A percentile compares a stretch with the other conserved stretches of the same genome.
Evolutionary conservation across 805 yeast genomes (phyloP).

Genomic region (Yamadazyma takamatsuzukensis): DNA sequence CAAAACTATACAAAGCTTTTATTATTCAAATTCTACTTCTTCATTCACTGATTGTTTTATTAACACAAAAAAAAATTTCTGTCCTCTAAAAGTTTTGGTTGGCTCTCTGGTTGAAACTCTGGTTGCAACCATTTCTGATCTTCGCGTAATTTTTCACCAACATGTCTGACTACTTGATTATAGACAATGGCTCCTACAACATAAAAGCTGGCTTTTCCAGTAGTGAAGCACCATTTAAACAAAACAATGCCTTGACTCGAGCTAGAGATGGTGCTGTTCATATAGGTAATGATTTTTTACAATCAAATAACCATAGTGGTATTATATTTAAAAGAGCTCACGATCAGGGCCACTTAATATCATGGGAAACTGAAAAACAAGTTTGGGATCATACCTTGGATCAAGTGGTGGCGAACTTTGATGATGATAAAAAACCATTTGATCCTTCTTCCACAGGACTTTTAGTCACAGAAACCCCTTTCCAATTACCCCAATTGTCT

Average conservation of each 20-base stretch:
- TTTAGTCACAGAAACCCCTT: constrained; percentile 75
- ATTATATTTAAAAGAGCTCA: constrained; percentile 74
- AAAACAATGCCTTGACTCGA: constrained; percentile 68
- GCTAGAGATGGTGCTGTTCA: constrained; percentile 73
- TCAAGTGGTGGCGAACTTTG: constrained; percentile 7
- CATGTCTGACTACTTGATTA: constrained; percentile 40
- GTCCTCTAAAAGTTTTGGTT: too few relatives aligned
- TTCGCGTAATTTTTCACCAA: not conserved
- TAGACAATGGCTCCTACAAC: constrained; percentile 89
- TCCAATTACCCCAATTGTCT: constrained; percentile 76
- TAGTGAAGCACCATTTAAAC: constrained; percentile 37
- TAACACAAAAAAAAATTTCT: too few relatives aligned
- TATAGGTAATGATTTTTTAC: constrained; percentile 64
- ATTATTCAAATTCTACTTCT: too few relatives aligned
- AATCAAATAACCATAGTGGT: constrained; percentile 71
- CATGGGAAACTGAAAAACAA: constrained; percentile 87
- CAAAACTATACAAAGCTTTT: too few relatives aligned
- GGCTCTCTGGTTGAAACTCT: too few relatives aligned
- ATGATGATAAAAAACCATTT: constrained; percentile 6
- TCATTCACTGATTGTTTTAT: too few relatives aligned
- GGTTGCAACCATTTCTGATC: too few relatives aligned
- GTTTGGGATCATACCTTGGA: constrained; percentile 83
- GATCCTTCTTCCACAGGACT: constrained; percentile 42
- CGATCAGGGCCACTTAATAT: constrained; percentile 82
- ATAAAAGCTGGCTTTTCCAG: constrained; percentile 50